A percentile compares a stretch with the other conserved stretches of the same genome.
phyloP scores from a whole-genome alignment of 31 red algal species.

The Endocladia muricata region DNA sequence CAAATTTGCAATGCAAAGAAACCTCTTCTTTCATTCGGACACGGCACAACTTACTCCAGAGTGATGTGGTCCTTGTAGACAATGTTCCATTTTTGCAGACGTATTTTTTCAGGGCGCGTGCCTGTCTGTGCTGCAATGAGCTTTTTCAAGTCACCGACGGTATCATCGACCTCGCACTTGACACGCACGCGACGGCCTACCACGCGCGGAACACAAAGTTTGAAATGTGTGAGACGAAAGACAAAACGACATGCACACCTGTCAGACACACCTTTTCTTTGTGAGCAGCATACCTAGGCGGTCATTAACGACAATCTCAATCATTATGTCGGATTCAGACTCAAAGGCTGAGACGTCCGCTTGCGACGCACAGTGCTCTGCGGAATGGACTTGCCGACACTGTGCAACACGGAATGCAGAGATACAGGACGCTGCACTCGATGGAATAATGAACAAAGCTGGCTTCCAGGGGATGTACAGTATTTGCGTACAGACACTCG shows the following conservation, averaged over 20 bases:
- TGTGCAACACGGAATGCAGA: no score
- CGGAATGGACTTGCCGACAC: no score
- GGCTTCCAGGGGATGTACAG: no score
- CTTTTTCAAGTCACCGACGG: constrained; percentile 79
- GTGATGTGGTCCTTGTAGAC: constrained; percentile 91
- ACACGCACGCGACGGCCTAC: constrained; percentile 58
- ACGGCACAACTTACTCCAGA: constrained; percentile 48
- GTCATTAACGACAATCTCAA: constrained; percentile 86
- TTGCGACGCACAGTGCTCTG: no score
- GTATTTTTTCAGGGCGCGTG: constrained; percentile 77
- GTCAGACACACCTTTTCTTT: no score
- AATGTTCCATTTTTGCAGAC: constrained; percentile 81
- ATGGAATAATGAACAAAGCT: no score
- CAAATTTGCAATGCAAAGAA: no score
- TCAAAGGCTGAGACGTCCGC: no score
- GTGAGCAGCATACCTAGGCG: constrained; percentile 66
- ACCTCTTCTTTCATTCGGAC: no score
- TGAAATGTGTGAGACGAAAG: neutral
- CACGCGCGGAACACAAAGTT: neutral
- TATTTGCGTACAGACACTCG: no score
- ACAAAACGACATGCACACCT: neutral
- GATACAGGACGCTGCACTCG: no score
- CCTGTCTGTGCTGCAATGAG: constrained; percentile 80
- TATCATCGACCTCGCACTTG: constrained; percentile 89
- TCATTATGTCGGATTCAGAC: constrained; percentile 52